Base-by-base conservation (phyloP, 352 stramenopile genomes). In the Globisporangium barbulae region DNA sequence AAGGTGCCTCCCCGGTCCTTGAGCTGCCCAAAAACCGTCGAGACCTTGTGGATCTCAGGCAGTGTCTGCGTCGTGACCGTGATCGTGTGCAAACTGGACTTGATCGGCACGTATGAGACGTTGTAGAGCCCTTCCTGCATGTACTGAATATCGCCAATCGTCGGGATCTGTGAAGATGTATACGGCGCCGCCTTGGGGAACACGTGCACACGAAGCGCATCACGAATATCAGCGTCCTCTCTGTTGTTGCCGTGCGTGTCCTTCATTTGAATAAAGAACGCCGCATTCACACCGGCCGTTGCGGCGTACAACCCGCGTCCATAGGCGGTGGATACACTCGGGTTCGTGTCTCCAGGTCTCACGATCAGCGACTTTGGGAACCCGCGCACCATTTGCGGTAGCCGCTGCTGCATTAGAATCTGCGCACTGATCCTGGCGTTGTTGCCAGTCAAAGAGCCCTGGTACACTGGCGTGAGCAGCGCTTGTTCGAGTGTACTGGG, bases 31-130 rank as follows among this genome's bases (percentile, higher is more conserved):
- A 97, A 98, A 3, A 74, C 55, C 2, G 87, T 91, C 5, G 76
- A 89, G 9, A 98, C 77, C 31, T 81, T 68, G 45, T 98, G 93
- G 22, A 90, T 76, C 67, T 97, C 90, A 1, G 78, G 76, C 0
- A 78, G 64, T 13, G 80, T 90, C 57, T 95, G 81, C 12, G 85
- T 73, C 2, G 94, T 85, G 7, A 98, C 75, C 0, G 78, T 79
- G 30, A 99, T 73, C 0, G 90, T 98, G 70, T 98, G 91, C 17
- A 74, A 67, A 1, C 90, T 91, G 41, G 84, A 97, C 39, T 83
- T 74, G 45, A 91, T 74, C 1, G 94, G 91, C 1, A 78, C 71
- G 72, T 97, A 99, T 15, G 66, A 81, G 19, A 97, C 78, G 15
- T 85, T 84, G 77, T 97, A 98, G 28, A 83, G 60, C 12, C 93